A percentile compares a stretch with the other conserved stretches of the same genome.
Evolutionary conservation across 805 yeast genomes (phyloP).

Genomic region (Metschnikowia baotianmanensis): DNA sequence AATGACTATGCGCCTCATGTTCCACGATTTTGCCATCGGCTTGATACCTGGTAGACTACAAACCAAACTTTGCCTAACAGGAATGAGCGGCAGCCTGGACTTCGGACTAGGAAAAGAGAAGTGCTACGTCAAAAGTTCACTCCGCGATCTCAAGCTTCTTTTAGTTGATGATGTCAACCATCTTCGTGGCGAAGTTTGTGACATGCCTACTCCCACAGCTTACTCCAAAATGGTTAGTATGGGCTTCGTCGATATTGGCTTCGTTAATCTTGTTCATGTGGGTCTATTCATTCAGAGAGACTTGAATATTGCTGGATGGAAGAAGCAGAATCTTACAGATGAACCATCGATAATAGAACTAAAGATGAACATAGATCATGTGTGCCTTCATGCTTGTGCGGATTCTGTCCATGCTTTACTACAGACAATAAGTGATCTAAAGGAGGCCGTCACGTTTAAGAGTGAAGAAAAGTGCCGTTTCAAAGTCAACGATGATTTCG

Average conservation of each 20-base stretch:
- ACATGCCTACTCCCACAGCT: too few relatives aligned
- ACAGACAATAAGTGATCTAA: conserved; percentile 68
- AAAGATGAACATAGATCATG: conserved; percentile 47
- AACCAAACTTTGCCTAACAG: conserved; percentile 51
- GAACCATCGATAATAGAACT: conserved; percentile 37
- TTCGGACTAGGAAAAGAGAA: conserved; percentile 34
- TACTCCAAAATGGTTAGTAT: conserved; percentile 27
- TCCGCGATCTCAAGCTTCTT: conserved; percentile 49
- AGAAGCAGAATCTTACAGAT: background rate
- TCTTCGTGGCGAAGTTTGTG: background rate
- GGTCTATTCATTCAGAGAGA: conserved; percentile 31
- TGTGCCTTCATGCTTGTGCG: conserved; percentile 64
- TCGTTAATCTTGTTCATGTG: conserved; percentile 36
- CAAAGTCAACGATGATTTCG: conserved; percentile 28
- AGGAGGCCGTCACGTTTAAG: conserved; percentile 59
- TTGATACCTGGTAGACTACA: conserved; percentile 59
- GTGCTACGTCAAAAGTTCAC: conserved; percentile 40
- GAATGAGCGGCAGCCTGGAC: conserved; percentile 56
- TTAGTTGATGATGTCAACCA: conserved; percentile 58
- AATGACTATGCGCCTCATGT: conserved; percentile 30
- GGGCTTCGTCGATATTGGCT: conserved; percentile 58
- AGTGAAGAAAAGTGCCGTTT: conserved; percentile 59
- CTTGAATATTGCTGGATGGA: conserved; percentile 5
- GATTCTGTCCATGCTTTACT: conserved; percentile 76
- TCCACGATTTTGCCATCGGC: conserved; percentile 58